phyloP scores from a whole-genome alignment of 768 basidiomycete species.

The Harrya chromipes region DNA sequence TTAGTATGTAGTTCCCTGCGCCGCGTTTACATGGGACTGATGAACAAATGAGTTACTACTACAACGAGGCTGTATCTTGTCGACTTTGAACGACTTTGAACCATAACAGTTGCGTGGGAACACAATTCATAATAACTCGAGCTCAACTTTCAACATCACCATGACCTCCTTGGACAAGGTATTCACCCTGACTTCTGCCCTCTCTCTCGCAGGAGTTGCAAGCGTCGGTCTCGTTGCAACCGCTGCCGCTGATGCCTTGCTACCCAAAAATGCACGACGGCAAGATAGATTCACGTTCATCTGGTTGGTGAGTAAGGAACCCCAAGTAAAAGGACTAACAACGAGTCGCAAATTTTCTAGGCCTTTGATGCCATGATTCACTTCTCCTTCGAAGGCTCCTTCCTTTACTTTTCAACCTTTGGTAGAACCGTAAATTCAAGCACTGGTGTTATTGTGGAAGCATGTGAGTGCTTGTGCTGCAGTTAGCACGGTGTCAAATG shows the following conservation, averaged over 20 bases:
- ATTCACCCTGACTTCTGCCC: constrained; percentile 60
- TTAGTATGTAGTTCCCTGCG: too few species aligned
- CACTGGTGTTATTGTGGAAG: constrained; percentile 62
- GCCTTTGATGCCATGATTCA: constrained; percentile 81
- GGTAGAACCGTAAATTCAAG: constrained; percentile 71
- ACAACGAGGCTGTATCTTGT: too few species aligned
- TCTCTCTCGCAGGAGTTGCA: constrained; percentile 60
- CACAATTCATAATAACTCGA: too few species aligned
- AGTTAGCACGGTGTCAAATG: not conserved
- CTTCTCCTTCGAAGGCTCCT: constrained; percentile 76
- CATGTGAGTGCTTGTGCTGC: constrained; percentile 51
- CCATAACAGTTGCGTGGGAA: too few species aligned
- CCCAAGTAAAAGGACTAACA: not conserved
- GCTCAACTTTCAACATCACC: not conserved
- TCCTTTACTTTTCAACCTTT: constrained; percentile 73
- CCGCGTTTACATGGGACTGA: too few species aligned
- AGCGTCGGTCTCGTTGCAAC: constrained; percentile 50
- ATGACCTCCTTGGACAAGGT: constrained; percentile 28
- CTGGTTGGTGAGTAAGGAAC: constrained; percentile 58
- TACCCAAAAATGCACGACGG: constrained; percentile 62
- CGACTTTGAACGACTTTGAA: too few species aligned
- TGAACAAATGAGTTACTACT: too few species aligned
- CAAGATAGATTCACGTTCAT: constrained; percentile 71
- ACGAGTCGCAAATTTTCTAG: constrained; percentile 32
- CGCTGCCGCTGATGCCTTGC: constrained; percentile 47